Evolutionary conservation across 805 yeast species (phyloP).

Genomic region (Sugiyamaella boreocaroliniensis): DNA sequence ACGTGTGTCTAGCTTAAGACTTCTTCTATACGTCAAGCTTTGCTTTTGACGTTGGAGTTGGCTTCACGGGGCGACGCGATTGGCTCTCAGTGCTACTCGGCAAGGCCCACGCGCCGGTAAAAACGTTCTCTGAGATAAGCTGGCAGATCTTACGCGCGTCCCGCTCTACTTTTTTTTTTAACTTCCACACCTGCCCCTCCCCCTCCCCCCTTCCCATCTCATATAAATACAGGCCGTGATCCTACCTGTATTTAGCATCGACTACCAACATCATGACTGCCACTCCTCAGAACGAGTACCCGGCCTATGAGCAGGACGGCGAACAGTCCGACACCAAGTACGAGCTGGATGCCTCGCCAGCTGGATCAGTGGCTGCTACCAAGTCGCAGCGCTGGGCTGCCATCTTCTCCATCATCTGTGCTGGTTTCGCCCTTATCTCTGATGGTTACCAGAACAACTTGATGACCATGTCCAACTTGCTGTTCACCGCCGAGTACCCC

Average conservation of each 20-base stretch:
- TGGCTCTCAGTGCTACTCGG: no score
- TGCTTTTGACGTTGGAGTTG: no score
- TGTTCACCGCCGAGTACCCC: conserved; percentile 46
- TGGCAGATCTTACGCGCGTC: no score
- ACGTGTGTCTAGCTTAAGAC: no score
- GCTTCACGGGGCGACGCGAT: no score
- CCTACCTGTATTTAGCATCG: conserved; percentile 15
- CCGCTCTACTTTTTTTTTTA: no score
- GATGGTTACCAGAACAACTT: conserved; percentile 74
- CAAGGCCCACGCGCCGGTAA: no score
- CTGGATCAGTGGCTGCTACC: background rate
- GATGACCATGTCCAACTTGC: conserved; percentile 61
- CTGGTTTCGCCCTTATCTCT: conserved; percentile 69
- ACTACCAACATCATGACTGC: background rate
- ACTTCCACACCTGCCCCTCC: no score
- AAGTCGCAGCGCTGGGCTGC: conserved; percentile 6
- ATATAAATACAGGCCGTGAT: background rate
- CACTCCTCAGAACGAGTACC: background rate
- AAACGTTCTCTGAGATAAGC: no score
- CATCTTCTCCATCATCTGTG: conserved; percentile 45
- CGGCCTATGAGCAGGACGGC: background rate
- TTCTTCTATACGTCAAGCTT: no score
- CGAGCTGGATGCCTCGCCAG: background rate
- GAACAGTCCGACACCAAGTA: background rate
- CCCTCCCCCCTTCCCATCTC: background rate